Evolutionary conservation across 345 rosid species (phyloP).

Genomic region (Melaleuca quinquenervia): DNA sequence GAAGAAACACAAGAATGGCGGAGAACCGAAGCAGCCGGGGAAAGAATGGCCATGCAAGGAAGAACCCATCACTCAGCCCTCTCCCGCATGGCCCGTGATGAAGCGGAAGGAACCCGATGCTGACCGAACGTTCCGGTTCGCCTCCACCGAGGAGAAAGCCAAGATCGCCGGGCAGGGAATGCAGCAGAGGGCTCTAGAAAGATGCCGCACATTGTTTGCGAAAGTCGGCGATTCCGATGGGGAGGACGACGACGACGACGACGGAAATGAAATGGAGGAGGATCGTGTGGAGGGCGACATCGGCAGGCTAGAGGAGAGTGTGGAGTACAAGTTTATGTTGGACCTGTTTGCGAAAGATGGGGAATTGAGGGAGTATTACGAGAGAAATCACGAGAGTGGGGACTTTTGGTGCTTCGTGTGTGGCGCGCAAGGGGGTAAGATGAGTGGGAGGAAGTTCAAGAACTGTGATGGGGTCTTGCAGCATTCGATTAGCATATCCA

Average conservation of each 20-base stretch:
- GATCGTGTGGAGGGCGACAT: slow-evolving; percentile 18
- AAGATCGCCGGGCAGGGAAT: slow-evolving; percentile 14
- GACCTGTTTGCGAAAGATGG: slow-evolving; percentile 29
- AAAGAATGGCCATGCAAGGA: neutral
- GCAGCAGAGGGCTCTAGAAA: slow-evolving; percentile 25
- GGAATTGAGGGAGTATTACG: slow-evolving; percentile 48
- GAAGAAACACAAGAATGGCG: neutral
- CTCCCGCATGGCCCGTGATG: neutral
- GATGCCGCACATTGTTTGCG: slow-evolving; percentile 29
- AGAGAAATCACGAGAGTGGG: slow-evolving; percentile 33
- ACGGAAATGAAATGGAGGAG: neutral
- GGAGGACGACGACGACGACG: neutral
- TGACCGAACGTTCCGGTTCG: slow-evolving; percentile 24
- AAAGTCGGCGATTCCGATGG: slow-evolving; percentile 6
- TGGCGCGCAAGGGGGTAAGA: slow-evolving; percentile 28
- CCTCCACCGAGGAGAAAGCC: slow-evolving; percentile 17
- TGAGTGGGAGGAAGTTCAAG: slow-evolving; percentile 30
- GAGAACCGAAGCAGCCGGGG: neutral
- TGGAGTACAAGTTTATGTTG: slow-evolving; percentile 33
- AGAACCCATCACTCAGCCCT: neutral
- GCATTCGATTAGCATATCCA: slow-evolving; percentile 37
- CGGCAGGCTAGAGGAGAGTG: slow-evolving; percentile 9
- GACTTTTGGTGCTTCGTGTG: slow-evolving; percentile 64
- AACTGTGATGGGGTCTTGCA: slow-evolving; percentile 52
- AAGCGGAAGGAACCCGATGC: neutral